Base-by-base conservation (phyloP, 768 basidiomycete species). In the Tricholoma flavovirens region DNA sequence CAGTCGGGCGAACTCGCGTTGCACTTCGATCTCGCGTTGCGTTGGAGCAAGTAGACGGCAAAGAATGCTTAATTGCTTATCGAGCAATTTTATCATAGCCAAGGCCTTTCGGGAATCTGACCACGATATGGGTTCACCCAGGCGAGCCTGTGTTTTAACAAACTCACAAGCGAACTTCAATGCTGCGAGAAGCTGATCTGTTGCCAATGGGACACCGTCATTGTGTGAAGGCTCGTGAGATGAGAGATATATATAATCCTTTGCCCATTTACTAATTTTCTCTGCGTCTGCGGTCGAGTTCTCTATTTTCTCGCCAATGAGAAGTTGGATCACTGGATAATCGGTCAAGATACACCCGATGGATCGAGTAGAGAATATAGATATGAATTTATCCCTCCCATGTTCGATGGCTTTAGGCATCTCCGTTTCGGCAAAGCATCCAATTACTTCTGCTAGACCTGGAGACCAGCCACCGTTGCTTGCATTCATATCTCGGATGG, bases 371-470 rank as follows among this genome's bases (percentile, higher is more conserved):
- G 45, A 46, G 45, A 46, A 46, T 4, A 46, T 26, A 6, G 45
- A 46, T 46, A 46, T 46, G 45, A 46, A 46, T 46, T 24, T 46
- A 46, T 46, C 45, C 24, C 45, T 46, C 45, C 45, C 45, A 46
- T 46, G 45, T 46, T 46, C 45, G 14, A 46, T 15, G 24, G 24
- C 45, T 26, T 46, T 46, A 14, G 45, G 45, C 45, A 46, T 46
- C 24, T 46, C 45, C 8, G 45, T 11, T 46, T 46, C 45, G 11
- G 45, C 45, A 10, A 46, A 46, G 45, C 45, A 46, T 46, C 45
- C 45, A 46, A 46, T 46, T 15, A 46, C 22, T 19, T 46, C 45
- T 26, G 45, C 45, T 15, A 46, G 45, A 46, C 45, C 45, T 46
- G 45, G 45, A 46, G 45, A 46, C 45, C 45, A 46, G 6, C 45